Conservation (phyloP, 768 basidiomycete species). For the Lanmaoa rubissima region DNA sequence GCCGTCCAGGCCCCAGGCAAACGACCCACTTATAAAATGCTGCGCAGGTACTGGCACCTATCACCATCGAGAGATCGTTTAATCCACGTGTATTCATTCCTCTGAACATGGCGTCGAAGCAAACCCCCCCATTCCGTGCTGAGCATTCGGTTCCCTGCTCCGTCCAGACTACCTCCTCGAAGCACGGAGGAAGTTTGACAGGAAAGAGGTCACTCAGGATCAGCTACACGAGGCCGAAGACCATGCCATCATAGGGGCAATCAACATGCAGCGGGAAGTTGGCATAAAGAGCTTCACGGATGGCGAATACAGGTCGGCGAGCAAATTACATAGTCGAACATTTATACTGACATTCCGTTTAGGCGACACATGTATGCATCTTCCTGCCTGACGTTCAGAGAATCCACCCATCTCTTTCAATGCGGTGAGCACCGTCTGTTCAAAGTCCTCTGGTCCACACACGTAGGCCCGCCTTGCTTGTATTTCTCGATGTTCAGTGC, state of each 20-base stretch:
- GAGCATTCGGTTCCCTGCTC: slow-evolving; percentile 47
- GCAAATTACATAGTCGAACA: slow-evolving; percentile 2
- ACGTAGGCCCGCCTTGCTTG: slow-evolving; percentile 38
- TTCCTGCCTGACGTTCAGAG: slow-evolving; percentile 35
- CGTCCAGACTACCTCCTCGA: slow-evolving; percentile 40
- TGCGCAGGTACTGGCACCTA: too few relatives aligned
- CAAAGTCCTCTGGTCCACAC: slow-evolving; percentile 51
- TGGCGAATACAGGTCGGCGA: slow-evolving; percentile 39
- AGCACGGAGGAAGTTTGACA: slow-evolving; percentile 36
- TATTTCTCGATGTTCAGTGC: slow-evolving; percentile 11
- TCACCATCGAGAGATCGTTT: neutral
- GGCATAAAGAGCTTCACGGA: slow-evolving; percentile 44
- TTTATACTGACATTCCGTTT: neutral
- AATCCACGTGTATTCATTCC: too few relatives aligned
- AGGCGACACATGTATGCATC: slow-evolving; percentile 28
- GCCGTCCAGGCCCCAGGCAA: neutral
- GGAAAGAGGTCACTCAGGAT: slow-evolving; percentile 31
- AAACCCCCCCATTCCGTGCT: slow-evolving; percentile 43
- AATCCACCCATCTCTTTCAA: slow-evolving; percentile 36
- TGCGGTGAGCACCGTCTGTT: slow-evolving; percentile 35
- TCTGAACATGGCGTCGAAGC: slow-evolving; percentile 18
- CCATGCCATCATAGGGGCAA: slow-evolving; percentile 35
- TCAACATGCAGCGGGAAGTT: slow-evolving; percentile 38
- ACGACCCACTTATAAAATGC: slow-evolving; percentile 1
- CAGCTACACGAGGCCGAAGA: slow-evolving; percentile 41